Percentiles rank a stretch among this genome's conserved stretches.
Conservation (phyloP, 2,329 filamentous ascomycete species). For the Fusarium pseudonygamai region DNA sequence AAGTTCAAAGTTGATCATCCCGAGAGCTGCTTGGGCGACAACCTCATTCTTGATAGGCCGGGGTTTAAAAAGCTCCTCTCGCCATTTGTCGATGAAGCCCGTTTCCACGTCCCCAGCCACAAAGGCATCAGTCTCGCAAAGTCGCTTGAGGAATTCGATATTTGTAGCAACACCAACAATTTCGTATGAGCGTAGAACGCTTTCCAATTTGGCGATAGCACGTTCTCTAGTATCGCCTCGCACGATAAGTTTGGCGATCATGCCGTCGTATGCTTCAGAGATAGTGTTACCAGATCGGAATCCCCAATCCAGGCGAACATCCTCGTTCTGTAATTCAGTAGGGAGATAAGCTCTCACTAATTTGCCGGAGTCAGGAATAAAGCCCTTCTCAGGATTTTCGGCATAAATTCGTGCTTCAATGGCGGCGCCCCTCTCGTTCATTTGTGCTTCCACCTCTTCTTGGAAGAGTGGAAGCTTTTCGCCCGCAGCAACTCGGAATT, state of each 20-base stretch:
- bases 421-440: conserved; percentile 80
- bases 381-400: conserved; percentile 90
- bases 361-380: conserved; percentile 92
- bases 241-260: conserved; percentile 98
- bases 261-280: conserved; percentile 95
- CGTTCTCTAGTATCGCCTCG: conserved; percentile 80
- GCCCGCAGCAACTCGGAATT: conserved; percentile 78
- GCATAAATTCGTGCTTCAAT: conserved; percentile 98
- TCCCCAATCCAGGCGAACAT: conserved; percentile 91
- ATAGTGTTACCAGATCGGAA: conserved; percentile 93
- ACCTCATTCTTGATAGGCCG: conserved; percentile 73
- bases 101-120: conserved; percentile 91
- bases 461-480: conserved; percentile 67
- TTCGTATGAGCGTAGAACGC: conserved; percentile 88
- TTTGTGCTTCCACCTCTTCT: conserved; percentile 75
- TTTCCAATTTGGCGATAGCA: conserved; percentile 82
- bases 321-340: conserved; percentile 62
- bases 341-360: conserved; percentile 86
- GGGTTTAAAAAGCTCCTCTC: conserved; percentile 77
- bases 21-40: conserved; percentile 87
- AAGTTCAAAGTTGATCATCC: conserved; percentile 66
- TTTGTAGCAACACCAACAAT: conserved; percentile 94
- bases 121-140: conserved; percentile 85
- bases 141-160: conserved; percentile 92
- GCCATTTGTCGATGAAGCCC: conserved; percentile 93